Percentiles rank a stretch among this genome's conserved stretches.
phyloP scores from a whole-genome alignment of 352 stramenopile genomes.

The Pythium aquatile region DNA sequence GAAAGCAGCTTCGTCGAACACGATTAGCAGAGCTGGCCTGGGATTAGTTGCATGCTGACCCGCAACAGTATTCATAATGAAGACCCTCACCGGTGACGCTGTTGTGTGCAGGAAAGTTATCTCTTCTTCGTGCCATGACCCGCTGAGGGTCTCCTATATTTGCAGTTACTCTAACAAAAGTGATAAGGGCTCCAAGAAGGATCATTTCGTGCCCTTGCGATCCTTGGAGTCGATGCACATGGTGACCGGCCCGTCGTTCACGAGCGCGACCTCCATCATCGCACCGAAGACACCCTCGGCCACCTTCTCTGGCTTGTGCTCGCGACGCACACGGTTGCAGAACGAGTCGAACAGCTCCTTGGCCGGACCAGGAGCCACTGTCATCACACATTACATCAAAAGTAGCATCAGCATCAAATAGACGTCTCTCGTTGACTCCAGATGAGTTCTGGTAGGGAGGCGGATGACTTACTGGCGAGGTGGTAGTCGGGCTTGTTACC shows the following conservation, averaged over 20 bases:
- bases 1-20: no score
- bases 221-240: constrained; percentile 86
- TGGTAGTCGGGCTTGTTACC: constrained; percentile 89
- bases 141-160: no score
- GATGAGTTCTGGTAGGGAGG: no score
- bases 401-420: not conserved
- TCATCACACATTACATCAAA: constrained; percentile 1
- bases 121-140: no score
- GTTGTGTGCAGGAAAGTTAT: no score
- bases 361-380: constrained; percentile 63
- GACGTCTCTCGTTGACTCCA: no score
- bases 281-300: constrained; percentile 77
- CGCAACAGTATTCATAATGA: no score
- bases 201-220: constrained; percentile 47
- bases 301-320: constrained; percentile 64
- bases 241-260: constrained; percentile 82
- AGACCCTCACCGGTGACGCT: no score
- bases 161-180: no score
- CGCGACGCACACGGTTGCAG: constrained; percentile 57
- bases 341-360: constrained; percentile 81
- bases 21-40: no score
- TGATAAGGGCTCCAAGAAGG: constrained; percentile 2
- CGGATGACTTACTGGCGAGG: constrained; percentile 56
- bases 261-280: constrained; percentile 86
- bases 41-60: no score